phyloP scores from a whole-genome alignment of 2,329 filamentous ascomycete species.

The Escovopsis sp. region DNA sequence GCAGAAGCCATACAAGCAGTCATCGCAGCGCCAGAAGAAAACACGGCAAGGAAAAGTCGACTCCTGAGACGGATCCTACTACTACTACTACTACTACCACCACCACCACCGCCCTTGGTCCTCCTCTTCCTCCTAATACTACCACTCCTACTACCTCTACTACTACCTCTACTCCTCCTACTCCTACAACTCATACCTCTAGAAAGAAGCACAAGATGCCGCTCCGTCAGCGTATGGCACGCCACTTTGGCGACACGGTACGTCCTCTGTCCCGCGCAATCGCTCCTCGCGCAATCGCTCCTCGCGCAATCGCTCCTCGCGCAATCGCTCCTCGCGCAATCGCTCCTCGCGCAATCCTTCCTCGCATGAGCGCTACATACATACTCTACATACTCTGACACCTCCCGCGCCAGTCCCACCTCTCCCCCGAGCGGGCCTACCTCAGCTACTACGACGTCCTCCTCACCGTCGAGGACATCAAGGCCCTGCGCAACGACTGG shows the following conservation, averaged over 20 bases:
- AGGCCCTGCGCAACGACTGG: constrained; percentile 84
- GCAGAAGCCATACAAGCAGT: too few species aligned
- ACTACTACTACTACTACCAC: neutral
- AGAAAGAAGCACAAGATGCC: constrained; percentile 18
- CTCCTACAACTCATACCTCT: too few species aligned
- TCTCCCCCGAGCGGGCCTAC: constrained; percentile 23
- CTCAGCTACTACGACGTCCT: constrained; percentile 28
- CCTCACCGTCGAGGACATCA: constrained; percentile 75
- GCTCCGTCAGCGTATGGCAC: constrained; percentile 28
- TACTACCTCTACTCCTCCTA: neutral
- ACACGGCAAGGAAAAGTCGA: too few species aligned
- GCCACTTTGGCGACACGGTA: constrained; percentile 34
- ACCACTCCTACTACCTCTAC: neutral
- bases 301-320: neutral
- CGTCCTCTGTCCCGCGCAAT: constrained; percentile 10
- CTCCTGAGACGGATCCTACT: too few species aligned
- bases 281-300: neutral
- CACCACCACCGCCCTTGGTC: neutral
- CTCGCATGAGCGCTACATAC: too few species aligned
- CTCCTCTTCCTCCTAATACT: neutral
- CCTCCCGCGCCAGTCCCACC: constrained; percentile 25
- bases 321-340: neutral
- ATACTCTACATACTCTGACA: too few species aligned
- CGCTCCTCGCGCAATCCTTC: too few species aligned
- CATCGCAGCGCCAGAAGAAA: too few species aligned